Evolutionary conservation across 768 basidiomycete species (phyloP).

Genomic region (Psilocybe cyanescens): DNA sequence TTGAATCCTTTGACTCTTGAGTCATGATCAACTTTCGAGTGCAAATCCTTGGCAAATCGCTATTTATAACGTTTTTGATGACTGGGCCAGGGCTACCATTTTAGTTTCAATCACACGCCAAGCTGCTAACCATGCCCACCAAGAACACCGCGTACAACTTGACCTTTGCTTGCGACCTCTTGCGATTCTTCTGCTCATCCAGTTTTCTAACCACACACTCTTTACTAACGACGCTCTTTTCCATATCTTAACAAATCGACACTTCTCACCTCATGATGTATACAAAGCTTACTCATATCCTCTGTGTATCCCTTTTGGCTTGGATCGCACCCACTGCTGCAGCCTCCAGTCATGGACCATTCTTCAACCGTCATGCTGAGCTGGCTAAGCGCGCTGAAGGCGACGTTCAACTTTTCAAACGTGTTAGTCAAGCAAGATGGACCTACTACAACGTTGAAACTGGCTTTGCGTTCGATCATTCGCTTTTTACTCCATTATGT

Average conservation of each 20-base stretch:
- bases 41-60: background rate
- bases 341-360: background rate
- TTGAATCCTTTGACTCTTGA: background rate
- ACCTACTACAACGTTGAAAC: slow-evolving; percentile 53
- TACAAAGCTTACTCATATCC: background rate
- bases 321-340: background rate
- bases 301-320: background rate
- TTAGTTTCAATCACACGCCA: background rate
- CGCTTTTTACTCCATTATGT: too few species aligned
- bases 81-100: background rate
- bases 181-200: background rate
- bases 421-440: slow-evolving; percentile 43
- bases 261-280: background rate
- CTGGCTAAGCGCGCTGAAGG: slow-evolving; percentile 51
- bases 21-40: background rate
- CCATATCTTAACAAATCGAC: background rate
- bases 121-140: background rate
- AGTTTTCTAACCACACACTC: background rate
- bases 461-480: slow-evolving; percentile 21
- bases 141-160: background rate
- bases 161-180: background rate
- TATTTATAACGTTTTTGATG: background rate
- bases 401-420: slow-evolving; percentile 43
- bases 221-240: background rate
- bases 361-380: slow-evolving; percentile 47